Evolutionary conservation across 768 basidiomycete genomes (phyloP).

Genomic region (Suillus spraguei): DNA sequence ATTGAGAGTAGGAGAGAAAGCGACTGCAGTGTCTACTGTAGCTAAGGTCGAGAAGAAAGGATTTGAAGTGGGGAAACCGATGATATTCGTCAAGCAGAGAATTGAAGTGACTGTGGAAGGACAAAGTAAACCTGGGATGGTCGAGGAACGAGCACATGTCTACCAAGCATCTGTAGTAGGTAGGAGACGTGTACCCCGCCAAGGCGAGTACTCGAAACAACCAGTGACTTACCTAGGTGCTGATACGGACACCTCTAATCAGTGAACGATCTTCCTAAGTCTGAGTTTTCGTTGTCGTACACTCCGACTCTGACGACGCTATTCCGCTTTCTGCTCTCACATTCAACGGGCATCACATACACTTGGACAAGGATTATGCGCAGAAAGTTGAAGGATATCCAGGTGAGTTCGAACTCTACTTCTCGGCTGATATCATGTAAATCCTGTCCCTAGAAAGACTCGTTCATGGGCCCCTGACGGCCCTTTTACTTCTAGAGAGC

Average conservation of each 20-base stretch:
- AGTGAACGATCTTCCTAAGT: constrained; percentile 55
- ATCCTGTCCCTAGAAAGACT: constrained; percentile 57
- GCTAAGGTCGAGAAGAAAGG: constrained; percentile 62
- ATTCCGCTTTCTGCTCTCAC: constrained; percentile 86
- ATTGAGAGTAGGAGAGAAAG: constrained; percentile 56
- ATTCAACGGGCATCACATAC: constrained; percentile 85
- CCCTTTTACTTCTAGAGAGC: constrained; percentile 74
- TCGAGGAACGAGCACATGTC: constrained; percentile 71
- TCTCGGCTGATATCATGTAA: constrained; percentile 5
- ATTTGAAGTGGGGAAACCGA: constrained; percentile 58
- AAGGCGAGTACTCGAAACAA: constrained; percentile 39
- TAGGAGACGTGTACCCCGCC: constrained; percentile 37
- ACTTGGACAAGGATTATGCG: constrained; percentile 77
- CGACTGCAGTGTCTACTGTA: constrained; percentile 50
- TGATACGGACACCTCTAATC: not conserved
- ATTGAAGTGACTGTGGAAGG: constrained; percentile 54
- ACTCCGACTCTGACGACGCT: constrained; percentile 70
- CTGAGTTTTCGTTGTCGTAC: constrained; percentile 67
- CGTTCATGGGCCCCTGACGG: constrained; percentile 85
- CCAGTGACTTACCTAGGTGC: not conserved
- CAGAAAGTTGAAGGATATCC: constrained; percentile 70
- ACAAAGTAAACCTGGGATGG: constrained; percentile 46
- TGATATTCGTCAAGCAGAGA: constrained; percentile 74
- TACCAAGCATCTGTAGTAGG: constrained; percentile 45
- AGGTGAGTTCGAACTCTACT: constrained; percentile 39